Evolutionary conservation across 306 rosid genomes (phyloP).

Genomic region (Psophocarpus tetragonolobus): DNA sequence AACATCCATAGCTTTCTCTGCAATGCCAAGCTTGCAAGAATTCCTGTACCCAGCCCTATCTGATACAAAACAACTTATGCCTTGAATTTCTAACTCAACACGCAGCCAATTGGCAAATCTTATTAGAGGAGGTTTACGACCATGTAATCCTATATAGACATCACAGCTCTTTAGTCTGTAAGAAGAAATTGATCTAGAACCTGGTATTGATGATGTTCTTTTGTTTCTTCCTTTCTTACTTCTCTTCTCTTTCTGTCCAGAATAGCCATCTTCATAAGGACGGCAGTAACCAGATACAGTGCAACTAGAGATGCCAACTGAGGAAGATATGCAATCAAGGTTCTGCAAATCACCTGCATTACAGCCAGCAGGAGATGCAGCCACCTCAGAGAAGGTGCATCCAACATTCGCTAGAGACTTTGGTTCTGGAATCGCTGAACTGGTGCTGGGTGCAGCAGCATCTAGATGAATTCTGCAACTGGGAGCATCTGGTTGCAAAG

Average conservation of each 20-base stretch:
- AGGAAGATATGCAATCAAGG: slow-evolving; percentile 59
- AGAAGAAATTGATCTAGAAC: slow-evolving; percentile 67
- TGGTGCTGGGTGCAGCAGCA: slow-evolving; percentile 45
- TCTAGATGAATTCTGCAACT: slow-evolving; percentile 48
- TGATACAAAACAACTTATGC: slow-evolving; percentile 77
- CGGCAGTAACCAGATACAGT: slow-evolving; percentile 52
- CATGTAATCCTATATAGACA: slow-evolving; percentile 76
- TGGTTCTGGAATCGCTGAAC: slow-evolving; percentile 53
- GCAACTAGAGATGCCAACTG: slow-evolving; percentile 62
- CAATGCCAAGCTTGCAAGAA: slow-evolving; percentile 59
- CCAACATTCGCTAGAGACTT: slow-evolving; percentile 49
- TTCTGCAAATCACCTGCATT: slow-evolving; percentile 54
- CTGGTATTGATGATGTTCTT: slow-evolving; percentile 42
- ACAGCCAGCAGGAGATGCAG: slow-evolving; percentile 47
- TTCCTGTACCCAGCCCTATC: slow-evolving; percentile 71
- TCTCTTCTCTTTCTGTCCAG: slow-evolving; percentile 51
- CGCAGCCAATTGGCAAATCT: slow-evolving; percentile 80
- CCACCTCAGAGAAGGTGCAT: slow-evolving; percentile 42
- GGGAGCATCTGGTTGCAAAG: slow-evolving; percentile 41
- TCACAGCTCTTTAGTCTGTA: slow-evolving; percentile 71
- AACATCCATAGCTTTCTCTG: slow-evolving; percentile 84
- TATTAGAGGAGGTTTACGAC: slow-evolving; percentile 60
- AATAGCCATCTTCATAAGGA: slow-evolving; percentile 38
- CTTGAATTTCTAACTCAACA: slow-evolving; percentile 86
- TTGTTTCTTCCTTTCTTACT: slow-evolving; percentile 45